A percentile compares a stretch with the other conserved stretches of the same genome.
Evolutionary conservation across 192 early-diverging fungal genomes (phyloP).

Genomic region (Linnemannia elongata): DNA sequence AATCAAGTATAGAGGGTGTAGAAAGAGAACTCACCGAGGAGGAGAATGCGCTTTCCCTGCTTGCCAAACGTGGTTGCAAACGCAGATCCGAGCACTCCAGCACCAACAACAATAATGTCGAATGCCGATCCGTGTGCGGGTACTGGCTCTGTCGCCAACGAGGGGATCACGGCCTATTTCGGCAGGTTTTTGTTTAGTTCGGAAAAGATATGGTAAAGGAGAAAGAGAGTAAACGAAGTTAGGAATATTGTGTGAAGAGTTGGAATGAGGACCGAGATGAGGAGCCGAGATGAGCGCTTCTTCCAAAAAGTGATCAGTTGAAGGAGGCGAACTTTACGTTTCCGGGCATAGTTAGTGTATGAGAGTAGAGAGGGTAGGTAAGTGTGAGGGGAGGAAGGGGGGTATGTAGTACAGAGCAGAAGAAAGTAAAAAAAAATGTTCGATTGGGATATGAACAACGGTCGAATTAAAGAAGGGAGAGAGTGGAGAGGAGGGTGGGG

Average conservation of each 20-base stretch:
- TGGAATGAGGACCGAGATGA: slow-evolving; percentile 1
- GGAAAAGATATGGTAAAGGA: neutral
- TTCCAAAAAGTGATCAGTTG: neutral
- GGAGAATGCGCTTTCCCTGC: slow-evolving; percentile 79
- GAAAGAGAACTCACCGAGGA: slow-evolving; percentile 58
- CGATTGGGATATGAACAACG: neutral
- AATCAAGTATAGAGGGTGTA: neutral
- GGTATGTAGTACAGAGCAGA: neutral
- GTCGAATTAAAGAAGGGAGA: neutral
- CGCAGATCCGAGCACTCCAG: slow-evolving; percentile 93
- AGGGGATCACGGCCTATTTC: slow-evolving; percentile 22
- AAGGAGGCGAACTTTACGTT: slow-evolving; percentile 23
- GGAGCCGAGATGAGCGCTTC: neutral
- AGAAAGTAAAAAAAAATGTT: neutral
- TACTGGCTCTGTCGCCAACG: slow-evolving; percentile 38
- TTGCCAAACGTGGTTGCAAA: slow-evolving; percentile 83
- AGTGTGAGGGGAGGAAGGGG: neutral
- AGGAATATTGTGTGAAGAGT: neutral
- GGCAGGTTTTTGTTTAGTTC: neutral
- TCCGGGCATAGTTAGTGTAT: slow-evolving; percentile 38
- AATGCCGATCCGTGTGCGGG: slow-evolving; percentile 56
- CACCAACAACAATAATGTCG: slow-evolving; percentile 92
- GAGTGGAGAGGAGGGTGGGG: neutral
- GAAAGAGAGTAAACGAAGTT: neutral
- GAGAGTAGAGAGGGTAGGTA: neutral